Conservation (phyloP, 805 yeast species). For the Millerozyma miso region DNA sequence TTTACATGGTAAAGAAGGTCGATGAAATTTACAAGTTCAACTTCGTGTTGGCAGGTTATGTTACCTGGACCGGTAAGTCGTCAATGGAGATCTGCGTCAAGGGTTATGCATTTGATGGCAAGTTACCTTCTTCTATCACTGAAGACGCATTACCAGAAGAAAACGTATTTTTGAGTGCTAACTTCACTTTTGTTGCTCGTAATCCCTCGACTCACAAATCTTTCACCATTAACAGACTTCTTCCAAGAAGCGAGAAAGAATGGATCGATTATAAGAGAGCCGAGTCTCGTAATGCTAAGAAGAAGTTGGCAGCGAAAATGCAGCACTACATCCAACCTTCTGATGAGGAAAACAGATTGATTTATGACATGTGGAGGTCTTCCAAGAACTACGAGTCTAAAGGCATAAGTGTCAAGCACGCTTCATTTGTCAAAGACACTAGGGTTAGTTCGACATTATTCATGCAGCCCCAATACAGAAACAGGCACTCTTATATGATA, state of each 20-base stretch:
- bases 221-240: conserved; percentile 75
- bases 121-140: conserved; percentile 48
- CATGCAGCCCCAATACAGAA: conserved; percentile 96
- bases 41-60: conserved; percentile 83
- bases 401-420: conserved; percentile 42
- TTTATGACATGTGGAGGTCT: conserved; percentile 70
- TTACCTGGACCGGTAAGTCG: conserved; percentile 90
- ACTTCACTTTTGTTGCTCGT: conserved; percentile 93
- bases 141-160: conserved; percentile 58
- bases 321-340: conserved; percentile 61
- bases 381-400: conserved; percentile 29
- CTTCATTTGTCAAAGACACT: conserved; percentile 70
- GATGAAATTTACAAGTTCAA: conserved; percentile 74
- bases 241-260: conserved; percentile 71
- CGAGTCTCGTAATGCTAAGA: conserved; percentile 82
- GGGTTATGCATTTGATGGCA: conserved; percentile 71
- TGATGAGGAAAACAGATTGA: conserved; percentile 64
- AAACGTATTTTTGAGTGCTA: conserved; percentile 79
- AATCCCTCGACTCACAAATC: conserved; percentile 90
- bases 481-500: conserved; percentile 89
- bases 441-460: conserved; percentile 68
- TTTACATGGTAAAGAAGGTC: conserved; percentile 78
- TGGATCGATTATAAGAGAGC: conserved; percentile 85
- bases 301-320: conserved; percentile 70
- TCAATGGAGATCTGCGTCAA: conserved; percentile 93